Conservation (phyloP, 805 yeast genomes). For the Candida sithepensis region DNA sequence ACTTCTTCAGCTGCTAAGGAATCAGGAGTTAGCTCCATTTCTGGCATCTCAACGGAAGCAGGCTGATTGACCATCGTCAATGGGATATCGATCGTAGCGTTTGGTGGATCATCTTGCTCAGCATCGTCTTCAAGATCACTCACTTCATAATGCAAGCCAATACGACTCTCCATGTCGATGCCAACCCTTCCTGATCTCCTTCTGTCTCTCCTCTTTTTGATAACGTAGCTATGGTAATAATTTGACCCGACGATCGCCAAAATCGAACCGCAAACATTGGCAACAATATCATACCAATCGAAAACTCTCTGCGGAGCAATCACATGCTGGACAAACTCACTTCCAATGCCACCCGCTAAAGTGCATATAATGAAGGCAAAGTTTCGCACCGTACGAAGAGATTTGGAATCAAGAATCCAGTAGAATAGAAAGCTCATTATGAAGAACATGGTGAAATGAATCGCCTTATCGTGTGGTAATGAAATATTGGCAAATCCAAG, state of each 20-base stretch:
- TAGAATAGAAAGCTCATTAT: constrained; percentile 45
- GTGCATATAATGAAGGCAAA: constrained; percentile 40
- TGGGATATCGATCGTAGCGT: constrained; percentile 9
- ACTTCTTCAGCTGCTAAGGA: too few species aligned
- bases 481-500: constrained; percentile 50
- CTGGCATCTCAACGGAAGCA: not conserved
- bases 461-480: constrained; percentile 42
- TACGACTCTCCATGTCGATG: constrained; percentile 13
- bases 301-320: constrained; percentile 43
- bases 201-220: constrained; percentile 8
- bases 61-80: constrained; percentile 1
- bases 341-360: constrained; percentile 39
- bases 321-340: constrained; percentile 44
- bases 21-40: too few species aligned
- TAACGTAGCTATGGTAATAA: constrained; percentile 10
- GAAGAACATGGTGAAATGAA: constrained; percentile 45
- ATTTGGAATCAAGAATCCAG: constrained; percentile 39
- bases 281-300: constrained; percentile 33
- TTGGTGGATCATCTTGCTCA: not conserved
- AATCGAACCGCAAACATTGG: constrained; percentile 27
- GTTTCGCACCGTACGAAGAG: constrained; percentile 30
- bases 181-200: constrained; percentile 6
- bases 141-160: constrained; percentile 11
- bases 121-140: constrained; percentile 18
- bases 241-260: constrained; percentile 22